Evolutionary conservation across 495 filamentous ascomycete genomes (phyloP).

Genomic region (Stereocaulon alpinum): DNA sequence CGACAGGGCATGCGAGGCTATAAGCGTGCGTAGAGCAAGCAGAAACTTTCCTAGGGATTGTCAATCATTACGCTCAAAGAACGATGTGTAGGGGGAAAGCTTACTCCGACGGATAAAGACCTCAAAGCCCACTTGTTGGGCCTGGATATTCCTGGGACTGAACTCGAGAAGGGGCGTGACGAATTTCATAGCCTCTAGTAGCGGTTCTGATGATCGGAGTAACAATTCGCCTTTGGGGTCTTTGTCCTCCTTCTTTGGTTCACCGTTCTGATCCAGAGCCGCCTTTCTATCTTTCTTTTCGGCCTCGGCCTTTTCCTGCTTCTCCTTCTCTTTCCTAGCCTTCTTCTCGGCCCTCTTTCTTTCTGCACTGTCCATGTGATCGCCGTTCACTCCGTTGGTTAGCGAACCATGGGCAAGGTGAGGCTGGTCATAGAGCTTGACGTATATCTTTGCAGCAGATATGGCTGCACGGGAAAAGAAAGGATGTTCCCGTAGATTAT

Average conservation of each 20-base stretch:
- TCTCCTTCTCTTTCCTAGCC: conserved; percentile 84
- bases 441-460: conserved; percentile 68
- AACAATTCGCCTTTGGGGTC: conserved; percentile 77
- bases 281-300: conserved; percentile 60
- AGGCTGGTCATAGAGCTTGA: conserved; percentile 69
- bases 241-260: conserved; percentile 68
- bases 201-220: conserved; percentile 65
- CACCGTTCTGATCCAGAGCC: conserved; percentile 39
- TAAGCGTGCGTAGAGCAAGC: conserved; percentile 75
- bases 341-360: conserved; percentile 92
- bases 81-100: conserved; percentile 15
- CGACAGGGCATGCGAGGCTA: conserved; percentile 59
- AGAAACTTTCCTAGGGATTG: conserved; percentile 60
- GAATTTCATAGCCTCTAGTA: conserved; percentile 83
- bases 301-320: conserved; percentile 67
- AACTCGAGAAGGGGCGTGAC: conserved; percentile 68
- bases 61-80: conserved; percentile 4
- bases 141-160: conserved; percentile 70
- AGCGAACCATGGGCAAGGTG: conserved; percentile 46
- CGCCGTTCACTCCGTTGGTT: conserved; percentile 45
- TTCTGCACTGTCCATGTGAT: conserved; percentile 54
- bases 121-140: conserved; percentile 80
- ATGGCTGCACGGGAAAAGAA: conserved; percentile 85
- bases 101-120: conserved; percentile 71
- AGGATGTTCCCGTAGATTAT: conserved; percentile 78